These are phyloP conservation scores for Pyrenochaeta sp. DNA, from an alignment of 2,329 filamentous ascomycete genomes.

Conservation along the genomic window DNA sequence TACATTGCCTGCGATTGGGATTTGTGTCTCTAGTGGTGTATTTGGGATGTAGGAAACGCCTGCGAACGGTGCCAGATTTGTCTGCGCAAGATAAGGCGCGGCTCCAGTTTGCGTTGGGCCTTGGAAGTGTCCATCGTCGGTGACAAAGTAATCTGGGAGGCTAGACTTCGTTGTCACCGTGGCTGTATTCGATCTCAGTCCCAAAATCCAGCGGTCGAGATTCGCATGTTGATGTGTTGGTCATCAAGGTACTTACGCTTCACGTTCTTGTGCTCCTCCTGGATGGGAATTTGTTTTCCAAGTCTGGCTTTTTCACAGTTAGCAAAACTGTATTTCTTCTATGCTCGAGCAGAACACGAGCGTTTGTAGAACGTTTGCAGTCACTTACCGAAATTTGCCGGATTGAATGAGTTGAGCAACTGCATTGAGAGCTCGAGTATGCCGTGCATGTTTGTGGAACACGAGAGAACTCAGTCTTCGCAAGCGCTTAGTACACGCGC, in stretches of 20 bases:
- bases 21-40: constrained; percentile 73
- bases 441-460: constrained; percentile 31
- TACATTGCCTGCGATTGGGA: constrained; percentile 69
- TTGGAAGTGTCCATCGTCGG: constrained; percentile 40
- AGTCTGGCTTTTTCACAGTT: constrained; percentile 9
- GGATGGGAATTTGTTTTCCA: constrained; percentile 24
- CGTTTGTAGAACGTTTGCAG: neutral
- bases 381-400: constrained; percentile 25
- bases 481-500: neutral
- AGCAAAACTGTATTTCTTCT: neutral
- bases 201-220: neutral
- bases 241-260: constrained; percentile 30
- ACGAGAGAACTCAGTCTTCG: constrained; percentile 1
- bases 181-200: constrained; percentile 19
- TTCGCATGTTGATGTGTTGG: neutral
- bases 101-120: constrained; percentile 76
- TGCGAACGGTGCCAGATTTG: constrained; percentile 70
- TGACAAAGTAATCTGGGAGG: constrained; percentile 45
- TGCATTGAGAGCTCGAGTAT: constrained; percentile 35
- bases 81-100: constrained; percentile 76
- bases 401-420: constrained; percentile 29
- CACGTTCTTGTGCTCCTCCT: constrained; percentile 19
- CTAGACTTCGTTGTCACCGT: constrained; percentile 29
- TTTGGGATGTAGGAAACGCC: constrained; percentile 72
- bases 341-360: neutral